These are phyloP conservation scores for Corylus avellana DNA, from an alignment of 306 rosid species.

Conservation along the genomic window DNA sequence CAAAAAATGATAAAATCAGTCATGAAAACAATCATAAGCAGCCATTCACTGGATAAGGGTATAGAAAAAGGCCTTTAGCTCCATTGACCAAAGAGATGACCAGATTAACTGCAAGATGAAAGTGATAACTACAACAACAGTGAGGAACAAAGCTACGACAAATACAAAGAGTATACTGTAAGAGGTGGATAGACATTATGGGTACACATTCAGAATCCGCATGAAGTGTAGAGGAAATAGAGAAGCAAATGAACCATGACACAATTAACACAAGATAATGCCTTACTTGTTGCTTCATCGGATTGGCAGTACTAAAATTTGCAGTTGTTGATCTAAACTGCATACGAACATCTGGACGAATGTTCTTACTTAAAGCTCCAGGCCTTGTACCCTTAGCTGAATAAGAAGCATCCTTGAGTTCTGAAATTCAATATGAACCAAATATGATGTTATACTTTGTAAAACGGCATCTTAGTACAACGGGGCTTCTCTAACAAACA, in stretches of 20 bases:
- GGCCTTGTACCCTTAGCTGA: conserved; percentile 35
- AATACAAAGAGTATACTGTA: not conserved
- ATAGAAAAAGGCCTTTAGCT: too few relatives aligned
- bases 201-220: not conserved
- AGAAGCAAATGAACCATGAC: conserved; percentile 8
- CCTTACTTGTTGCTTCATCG: conserved; percentile 48
- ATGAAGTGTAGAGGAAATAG: not conserved
- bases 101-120: conserved; percentile 3
- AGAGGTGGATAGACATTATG: not conserved
- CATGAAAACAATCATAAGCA: too few relatives aligned
- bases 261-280: conserved; percentile 22
- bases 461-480: conserved; percentile 5
- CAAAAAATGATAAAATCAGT: too few relatives aligned
- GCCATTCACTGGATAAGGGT: too few relatives aligned
- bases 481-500: not conserved
- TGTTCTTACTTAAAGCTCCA: conserved; percentile 34
- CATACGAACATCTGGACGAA: conserved; percentile 32
- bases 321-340: conserved; percentile 47
- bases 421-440: conserved; percentile 37
- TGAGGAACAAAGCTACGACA: conserved; percentile 1
- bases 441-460: conserved; percentile 19
- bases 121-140: conserved; percentile 22
- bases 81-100: not conserved
- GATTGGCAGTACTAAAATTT: conserved; percentile 35
- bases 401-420: conserved; percentile 23